Evolutionary conservation across 495 filamentous ascomycete genomes (phyloP).

Genomic region (Neurospora hispaniola): DNA sequence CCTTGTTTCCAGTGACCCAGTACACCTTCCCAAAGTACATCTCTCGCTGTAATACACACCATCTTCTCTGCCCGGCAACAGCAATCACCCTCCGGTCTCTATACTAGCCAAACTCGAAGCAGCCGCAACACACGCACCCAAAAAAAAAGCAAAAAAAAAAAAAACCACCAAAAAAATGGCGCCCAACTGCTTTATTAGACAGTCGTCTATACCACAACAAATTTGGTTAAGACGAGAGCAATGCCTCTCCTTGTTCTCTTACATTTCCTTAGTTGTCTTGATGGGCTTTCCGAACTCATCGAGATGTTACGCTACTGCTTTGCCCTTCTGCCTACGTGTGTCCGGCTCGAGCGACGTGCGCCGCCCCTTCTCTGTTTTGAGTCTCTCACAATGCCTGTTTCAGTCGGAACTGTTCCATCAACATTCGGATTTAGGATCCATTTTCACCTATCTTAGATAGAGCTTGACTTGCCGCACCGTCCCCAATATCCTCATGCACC

Average conservation of each 20-base stretch:
- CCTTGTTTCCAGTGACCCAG: no score
- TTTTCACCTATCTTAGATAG: no score
- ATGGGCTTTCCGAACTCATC: neutral
- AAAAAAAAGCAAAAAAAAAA: no score
- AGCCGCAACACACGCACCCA: no score
- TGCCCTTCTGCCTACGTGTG: neutral
- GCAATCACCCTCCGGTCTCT: neutral
- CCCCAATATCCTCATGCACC: no score
- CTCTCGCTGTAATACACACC: no score
- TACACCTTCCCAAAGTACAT: no score
- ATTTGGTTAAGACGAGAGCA: neutral
- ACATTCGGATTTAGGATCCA: no score
- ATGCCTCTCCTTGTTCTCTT: neutral
- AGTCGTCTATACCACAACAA: neutral
- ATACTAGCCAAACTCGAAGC: neutral
- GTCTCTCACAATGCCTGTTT: neutral
- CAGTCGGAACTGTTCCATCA: neutral
- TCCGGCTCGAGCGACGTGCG: no score
- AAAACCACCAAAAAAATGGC: neutral
- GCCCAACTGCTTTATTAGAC: neutral
- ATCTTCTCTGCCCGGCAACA: no score
- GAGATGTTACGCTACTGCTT: neutral
- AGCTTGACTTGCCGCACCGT: no score
- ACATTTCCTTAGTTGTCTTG: neutral
- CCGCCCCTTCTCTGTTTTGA: neutral